These are phyloP conservation scores for Avicennia marina DNA, from an alignment of 257 asterid genomes.

Conservation along the genomic window DNA sequence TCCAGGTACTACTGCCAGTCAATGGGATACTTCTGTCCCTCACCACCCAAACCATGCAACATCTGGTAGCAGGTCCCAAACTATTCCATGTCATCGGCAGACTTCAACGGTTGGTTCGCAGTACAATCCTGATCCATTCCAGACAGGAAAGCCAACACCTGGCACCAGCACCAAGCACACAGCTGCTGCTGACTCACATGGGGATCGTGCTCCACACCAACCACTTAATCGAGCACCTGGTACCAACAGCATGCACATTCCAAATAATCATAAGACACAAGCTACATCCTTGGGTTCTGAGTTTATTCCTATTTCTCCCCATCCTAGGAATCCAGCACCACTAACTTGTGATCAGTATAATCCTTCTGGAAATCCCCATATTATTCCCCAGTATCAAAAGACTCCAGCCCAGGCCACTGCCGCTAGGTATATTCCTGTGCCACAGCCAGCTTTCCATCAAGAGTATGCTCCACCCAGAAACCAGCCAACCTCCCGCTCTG, in stretches of 20 bases:
- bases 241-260: neutral
- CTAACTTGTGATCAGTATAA: neutral
- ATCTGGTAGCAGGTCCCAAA: neutral
- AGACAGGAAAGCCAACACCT: neutral
- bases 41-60: constrained; percentile 2
- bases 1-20: constrained; percentile 13
- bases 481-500: constrained; percentile 20
- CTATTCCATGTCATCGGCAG: neutral
- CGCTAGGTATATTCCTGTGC: neutral
- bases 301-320: neutral
- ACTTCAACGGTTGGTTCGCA: neutral
- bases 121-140: neutral
- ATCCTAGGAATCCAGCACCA: constrained; percentile 10
- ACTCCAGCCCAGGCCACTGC: neutral
- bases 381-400: neutral
- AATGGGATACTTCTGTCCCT: neutral
- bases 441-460: constrained; percentile 1
- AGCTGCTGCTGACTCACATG: neutral
- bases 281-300: neutral
- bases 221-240: neutral
- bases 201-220: neutral
- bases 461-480: constrained; percentile 7
- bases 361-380: constrained; percentile 2
- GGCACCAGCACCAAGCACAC: neutral
- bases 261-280: constrained; percentile 5